Evolutionary conservation across 495 filamentous ascomycete genomes (phyloP).

Genomic region (Platismatia glauca): DNA sequence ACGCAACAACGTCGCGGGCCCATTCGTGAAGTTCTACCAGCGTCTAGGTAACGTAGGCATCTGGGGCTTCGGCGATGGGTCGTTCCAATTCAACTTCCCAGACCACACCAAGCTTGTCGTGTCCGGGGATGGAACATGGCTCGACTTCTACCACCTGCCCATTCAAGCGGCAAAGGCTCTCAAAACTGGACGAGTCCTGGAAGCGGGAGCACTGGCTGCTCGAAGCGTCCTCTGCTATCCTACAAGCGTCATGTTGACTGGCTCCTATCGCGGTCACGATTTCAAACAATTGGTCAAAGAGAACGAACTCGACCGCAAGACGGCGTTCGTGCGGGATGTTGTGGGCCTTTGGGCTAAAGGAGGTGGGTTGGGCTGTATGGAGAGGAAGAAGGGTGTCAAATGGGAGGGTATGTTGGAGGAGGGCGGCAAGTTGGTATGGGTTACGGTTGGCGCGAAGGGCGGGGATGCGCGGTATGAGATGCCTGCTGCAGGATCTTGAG

Average conservation of each 20-base stretch:
- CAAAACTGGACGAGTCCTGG: conserved; percentile 51
- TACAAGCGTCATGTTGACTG: conserved; percentile 40
- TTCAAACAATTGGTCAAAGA: conserved; percentile 57
- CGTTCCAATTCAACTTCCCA: conserved; percentile 90
- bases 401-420: conserved; percentile 64
- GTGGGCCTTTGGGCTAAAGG: conserved; percentile 64
- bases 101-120: conserved; percentile 92
- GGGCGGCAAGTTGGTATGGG: conserved; percentile 73
- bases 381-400: conserved; percentile 44
- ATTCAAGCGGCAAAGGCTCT: conserved; percentile 57
- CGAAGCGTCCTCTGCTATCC: conserved; percentile 52
- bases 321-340: conserved; percentile 62
- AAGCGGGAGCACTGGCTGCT: conserved; percentile 51
- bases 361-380: conserved; percentile 55
- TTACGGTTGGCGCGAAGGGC: conserved; percentile 66
- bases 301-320: conserved; percentile 72
- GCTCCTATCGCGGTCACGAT: conserved; percentile 27
- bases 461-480: conserved; percentile 53
- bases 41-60: conserved; percentile 77
- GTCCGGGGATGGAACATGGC: conserved; percentile 62
- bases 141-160: conserved; percentile 79
- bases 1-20: conserved; percentile 33
- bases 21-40: conserved; percentile 82
- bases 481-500: not conserved
- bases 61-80: conserved; percentile 83